Conservation (phyloP, 805 yeast genomes). For the Alloascoidea africana region DNA sequence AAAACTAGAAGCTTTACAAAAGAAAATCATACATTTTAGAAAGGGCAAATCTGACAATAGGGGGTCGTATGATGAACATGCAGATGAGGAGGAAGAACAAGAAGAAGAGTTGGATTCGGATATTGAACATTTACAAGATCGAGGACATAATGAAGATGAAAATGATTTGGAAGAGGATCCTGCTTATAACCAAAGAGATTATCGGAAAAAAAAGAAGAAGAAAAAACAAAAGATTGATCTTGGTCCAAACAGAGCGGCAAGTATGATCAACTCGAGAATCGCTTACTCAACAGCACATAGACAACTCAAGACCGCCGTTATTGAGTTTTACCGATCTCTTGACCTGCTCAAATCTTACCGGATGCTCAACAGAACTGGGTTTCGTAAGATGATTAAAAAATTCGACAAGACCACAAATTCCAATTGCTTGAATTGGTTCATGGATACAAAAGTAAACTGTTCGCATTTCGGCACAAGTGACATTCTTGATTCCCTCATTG, state of each 20-base stretch:
- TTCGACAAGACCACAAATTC: conserved; percentile 61
- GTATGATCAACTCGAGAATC: conserved; percentile 21
- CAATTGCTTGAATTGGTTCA: conserved; percentile 27
- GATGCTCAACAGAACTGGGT: conserved; percentile 71
- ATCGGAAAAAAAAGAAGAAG: conserved; percentile 18
- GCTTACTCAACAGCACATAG: conserved; percentile 53
- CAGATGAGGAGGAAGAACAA: no score
- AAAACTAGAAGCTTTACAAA: conserved; percentile 2
- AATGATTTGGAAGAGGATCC: conserved; percentile 11
- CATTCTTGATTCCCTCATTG: conserved; percentile 45
- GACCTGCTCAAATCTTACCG: conserved; percentile 59
- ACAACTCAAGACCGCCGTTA: conserved; percentile 50
- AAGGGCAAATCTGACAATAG: no score
- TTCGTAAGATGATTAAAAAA: conserved; percentile 80
- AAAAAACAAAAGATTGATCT: no score
- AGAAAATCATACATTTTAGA: no score
- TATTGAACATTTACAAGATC: neutral
- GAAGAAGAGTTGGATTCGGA: conserved; percentile 6
- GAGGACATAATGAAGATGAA: conserved; percentile 3
- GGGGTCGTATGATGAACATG: no score
- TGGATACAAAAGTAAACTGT: conserved; percentile 40
- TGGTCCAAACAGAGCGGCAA: no score
- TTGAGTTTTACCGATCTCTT: conserved; percentile 61
- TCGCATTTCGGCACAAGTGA: conserved; percentile 51
- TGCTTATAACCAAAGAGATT: conserved; percentile 32